These are phyloP conservation scores for Xylariaceae sp. DNA, from an alignment of 2,329 filamentous ascomycete genomes.

Conservation along the genomic window DNA sequence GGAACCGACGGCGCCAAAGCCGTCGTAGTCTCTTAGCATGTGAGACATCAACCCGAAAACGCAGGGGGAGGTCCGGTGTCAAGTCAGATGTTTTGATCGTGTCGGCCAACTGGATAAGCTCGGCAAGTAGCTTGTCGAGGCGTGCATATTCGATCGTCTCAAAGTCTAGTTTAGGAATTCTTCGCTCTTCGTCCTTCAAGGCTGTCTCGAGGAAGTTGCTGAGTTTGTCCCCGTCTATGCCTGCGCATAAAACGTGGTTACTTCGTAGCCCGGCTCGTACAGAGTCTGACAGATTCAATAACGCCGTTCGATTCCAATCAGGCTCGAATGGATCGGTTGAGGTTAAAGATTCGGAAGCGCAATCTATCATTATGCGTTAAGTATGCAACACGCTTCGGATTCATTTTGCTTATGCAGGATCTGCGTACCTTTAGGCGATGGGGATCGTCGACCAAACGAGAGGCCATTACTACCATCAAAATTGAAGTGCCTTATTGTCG, in stretches of 20 bases:
- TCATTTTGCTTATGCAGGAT: not conserved
- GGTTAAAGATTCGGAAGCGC: conserved; percentile 14
- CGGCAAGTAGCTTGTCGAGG: conserved; percentile 40
- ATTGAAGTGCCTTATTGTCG: conserved; percentile 30
- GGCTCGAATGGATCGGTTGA: conserved; percentile 22
- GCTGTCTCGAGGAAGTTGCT: conserved; percentile 39
- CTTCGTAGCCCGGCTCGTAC: conserved; percentile 37
- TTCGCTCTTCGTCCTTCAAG: conserved; percentile 37
- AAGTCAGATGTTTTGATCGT: conserved; percentile 34
- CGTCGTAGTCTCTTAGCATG: conserved; percentile 40
- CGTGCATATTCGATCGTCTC: conserved; percentile 37
- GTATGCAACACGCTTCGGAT: not conserved
- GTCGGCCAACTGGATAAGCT: conserved; percentile 39
- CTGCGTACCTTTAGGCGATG: conserved; percentile 25
- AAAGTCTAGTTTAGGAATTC: conserved; percentile 36
- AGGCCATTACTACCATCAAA: conserved; percentile 26
- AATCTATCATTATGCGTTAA: conserved; percentile 12
- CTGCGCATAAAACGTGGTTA: conserved; percentile 33
- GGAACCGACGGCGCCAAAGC: conserved; percentile 44
- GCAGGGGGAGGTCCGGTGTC: conserved; percentile 27
- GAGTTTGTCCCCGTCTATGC: conserved; percentile 36
- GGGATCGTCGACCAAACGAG: conserved; percentile 23
- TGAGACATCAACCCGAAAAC: conserved; percentile 35
- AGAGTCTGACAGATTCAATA: conserved; percentile 42
- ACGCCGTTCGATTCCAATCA: conserved; percentile 19